These are phyloP conservation scores for Pseudomicrostroma phylloplanum DNA, from an alignment of 1,284 basidiomycete genomes.

Conservation along the genomic window DNA sequence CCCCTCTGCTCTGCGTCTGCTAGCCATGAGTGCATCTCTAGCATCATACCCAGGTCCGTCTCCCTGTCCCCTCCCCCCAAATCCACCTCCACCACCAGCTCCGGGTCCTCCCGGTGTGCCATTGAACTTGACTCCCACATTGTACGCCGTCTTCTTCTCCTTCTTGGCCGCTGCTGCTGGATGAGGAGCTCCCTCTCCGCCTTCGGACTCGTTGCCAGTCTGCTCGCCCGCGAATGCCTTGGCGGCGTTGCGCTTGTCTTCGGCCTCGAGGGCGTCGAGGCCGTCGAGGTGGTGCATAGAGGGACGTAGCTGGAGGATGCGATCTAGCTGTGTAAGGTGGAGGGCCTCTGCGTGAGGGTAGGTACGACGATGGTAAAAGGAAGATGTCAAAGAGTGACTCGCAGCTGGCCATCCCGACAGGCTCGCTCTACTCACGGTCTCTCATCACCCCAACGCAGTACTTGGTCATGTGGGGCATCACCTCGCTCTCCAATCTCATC, in stretches of 20 bases:
- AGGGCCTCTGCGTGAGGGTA: slow-evolving; percentile 25
- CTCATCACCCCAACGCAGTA: slow-evolving; percentile 47
- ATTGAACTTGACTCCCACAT: slow-evolving; percentile 35
- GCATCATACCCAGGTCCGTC: slow-evolving; percentile 13
- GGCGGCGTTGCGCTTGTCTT: slow-evolving; percentile 29
- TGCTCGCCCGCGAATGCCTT: slow-evolving; percentile 24
- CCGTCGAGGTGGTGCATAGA: slow-evolving; percentile 49
- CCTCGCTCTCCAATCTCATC: slow-evolving; percentile 38
- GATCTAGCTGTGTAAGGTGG: slow-evolving; percentile 40
- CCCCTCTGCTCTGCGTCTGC: slow-evolving; percentile 41
- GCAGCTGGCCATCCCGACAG: no score
- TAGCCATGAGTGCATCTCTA: slow-evolving; percentile 32
- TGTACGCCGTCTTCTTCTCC: slow-evolving; percentile 31
- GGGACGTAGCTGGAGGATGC: slow-evolving; percentile 42
- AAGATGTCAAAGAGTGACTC: background rate
- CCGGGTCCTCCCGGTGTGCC: slow-evolving; percentile 10
- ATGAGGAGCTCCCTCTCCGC: slow-evolving; percentile 14
- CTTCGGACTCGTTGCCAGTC: slow-evolving; percentile 25
- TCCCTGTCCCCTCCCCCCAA: slow-evolving; percentile 12
- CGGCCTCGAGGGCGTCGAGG: slow-evolving; percentile 32
- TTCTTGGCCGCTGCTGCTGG: slow-evolving; percentile 14
- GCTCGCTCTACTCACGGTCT: slow-evolving; percentile 20
- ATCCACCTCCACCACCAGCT: slow-evolving; percentile 16
- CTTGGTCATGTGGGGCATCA: slow-evolving; percentile 41
- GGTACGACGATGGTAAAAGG: background rate